phyloP scores from a whole-genome alignment of 495 filamentous ascomycete species.

The Cryomyces minteri region DNA sequence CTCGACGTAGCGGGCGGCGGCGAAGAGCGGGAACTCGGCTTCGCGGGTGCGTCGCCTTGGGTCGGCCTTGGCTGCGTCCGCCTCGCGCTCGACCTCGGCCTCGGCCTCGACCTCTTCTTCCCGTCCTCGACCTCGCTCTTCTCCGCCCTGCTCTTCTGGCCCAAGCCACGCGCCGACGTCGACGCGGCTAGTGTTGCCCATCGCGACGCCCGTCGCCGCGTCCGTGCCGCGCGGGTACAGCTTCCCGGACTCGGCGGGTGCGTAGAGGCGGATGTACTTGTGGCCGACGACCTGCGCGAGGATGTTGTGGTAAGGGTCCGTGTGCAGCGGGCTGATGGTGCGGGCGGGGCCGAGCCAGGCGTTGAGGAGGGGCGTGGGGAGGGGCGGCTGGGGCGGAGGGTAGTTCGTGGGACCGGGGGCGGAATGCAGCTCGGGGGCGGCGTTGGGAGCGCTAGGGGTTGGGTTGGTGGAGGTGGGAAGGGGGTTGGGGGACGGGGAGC shows the following conservation, averaged over 20 bases:
- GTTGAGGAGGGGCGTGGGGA: conserved; percentile 31
- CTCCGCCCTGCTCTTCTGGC: conserved; percentile 19
- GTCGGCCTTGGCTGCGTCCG: no score
- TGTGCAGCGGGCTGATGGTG: conserved; percentile 85
- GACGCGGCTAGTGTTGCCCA: conserved; percentile 73
- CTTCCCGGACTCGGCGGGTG: conserved; percentile 36
- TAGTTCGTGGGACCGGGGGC: conserved; percentile 17
- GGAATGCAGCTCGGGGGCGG: not conserved
- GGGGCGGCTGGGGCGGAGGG: conserved; percentile 8
- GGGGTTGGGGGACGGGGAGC: conserved; percentile 10
- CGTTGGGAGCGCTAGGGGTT: not conserved
- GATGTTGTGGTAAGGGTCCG: conserved; percentile 87
- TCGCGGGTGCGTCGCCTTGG: conserved; percentile 16
- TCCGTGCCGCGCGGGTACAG: conserved; percentile 53
- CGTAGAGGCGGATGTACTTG: conserved; percentile 82
- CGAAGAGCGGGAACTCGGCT: conserved; percentile 32
- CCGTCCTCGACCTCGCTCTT: conserved; percentile 27
- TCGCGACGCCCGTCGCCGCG: conserved; percentile 51
- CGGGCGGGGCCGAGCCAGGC: conserved; percentile 82
- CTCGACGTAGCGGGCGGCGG: conserved; percentile 50
- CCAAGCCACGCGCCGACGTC: conserved; percentile 35
- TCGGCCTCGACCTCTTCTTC: no score
- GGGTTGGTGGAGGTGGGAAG: conserved; percentile 13
- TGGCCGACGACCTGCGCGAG: conserved; percentile 76
- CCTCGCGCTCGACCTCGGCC: no score